Evolutionary conservation across 768 basidiomycete species (phyloP).

Genomic region (Phlebiopsis gigantea): DNA sequence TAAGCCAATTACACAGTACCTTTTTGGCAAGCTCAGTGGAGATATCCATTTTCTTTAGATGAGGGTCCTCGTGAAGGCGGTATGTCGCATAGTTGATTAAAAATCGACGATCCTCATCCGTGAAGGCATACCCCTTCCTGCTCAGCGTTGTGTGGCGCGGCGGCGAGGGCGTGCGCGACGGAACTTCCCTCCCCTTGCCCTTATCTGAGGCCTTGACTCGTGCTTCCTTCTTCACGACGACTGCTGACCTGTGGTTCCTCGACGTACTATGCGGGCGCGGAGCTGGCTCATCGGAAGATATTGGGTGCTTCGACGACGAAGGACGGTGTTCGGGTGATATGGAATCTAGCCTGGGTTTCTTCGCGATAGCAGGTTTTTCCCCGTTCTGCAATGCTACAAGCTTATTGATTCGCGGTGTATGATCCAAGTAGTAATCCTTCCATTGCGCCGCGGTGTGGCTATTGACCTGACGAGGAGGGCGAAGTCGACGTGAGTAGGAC

Average conservation of each 20-base stretch:
- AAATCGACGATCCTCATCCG: constrained; percentile 58
- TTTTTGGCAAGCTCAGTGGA: constrained; percentile 50
- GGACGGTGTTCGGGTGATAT: background rate
- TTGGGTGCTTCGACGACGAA: background rate
- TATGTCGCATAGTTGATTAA: constrained; percentile 65
- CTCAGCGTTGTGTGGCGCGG: constrained; percentile 40
- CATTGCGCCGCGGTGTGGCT: constrained; percentile 54
- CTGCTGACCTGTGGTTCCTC: background rate
- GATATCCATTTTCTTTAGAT: constrained; percentile 46
- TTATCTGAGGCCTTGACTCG: background rate
- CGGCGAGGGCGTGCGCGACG: constrained; percentile 59
- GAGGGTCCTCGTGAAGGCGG: constrained; percentile 50
- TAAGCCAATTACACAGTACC: constrained; percentile 41
- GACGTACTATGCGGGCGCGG: background rate
- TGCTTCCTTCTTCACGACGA: background rate
- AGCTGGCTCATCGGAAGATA: background rate
- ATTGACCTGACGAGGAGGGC: constrained; percentile 29
- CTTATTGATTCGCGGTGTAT: constrained; percentile 55
- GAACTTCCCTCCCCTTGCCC: constrained; percentile 17
- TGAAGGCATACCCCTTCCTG: constrained; percentile 51
- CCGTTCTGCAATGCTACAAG: background rate
- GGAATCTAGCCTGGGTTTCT: constrained; percentile 6
- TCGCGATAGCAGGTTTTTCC: background rate
- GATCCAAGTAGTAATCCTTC: constrained; percentile 79
- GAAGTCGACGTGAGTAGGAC: background rate